Conservation (phyloP, 345 rosid genomes). For the Moricandia moricandioides region DNA sequence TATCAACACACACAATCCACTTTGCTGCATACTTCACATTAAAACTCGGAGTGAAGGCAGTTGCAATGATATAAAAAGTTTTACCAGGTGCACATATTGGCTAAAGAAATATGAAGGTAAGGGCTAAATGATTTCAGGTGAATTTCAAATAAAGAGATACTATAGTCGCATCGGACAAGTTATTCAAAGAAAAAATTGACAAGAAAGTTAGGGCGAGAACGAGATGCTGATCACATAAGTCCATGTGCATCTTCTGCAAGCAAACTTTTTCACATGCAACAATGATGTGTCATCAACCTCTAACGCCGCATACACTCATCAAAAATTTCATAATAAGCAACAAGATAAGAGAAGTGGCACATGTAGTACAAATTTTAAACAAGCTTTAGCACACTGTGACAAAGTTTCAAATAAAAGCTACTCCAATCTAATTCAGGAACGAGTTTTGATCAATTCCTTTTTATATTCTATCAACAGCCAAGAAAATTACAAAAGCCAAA, state of each 20-base stretch:
- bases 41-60: conserved; percentile 12
- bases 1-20: background rate
- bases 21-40: too few species aligned
- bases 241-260: background rate
- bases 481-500: background rate
- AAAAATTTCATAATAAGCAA: too few species aligned
- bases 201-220: background rate
- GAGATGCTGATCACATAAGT: background rate
- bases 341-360: background rate
- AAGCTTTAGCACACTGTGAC: conserved; percentile 13
- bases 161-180: too few species aligned
- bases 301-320: too few species aligned
- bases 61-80: background rate
- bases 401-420: background rate
- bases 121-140: too few species aligned
- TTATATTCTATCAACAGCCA: background rate
- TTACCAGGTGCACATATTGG: background rate
- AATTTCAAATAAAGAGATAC: too few species aligned
- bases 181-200: conserved; percentile 3
- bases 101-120: background rate
- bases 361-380: conserved; percentile 8
- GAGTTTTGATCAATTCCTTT: background rate
- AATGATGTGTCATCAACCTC: too few species aligned
- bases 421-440: background rate
- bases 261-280: background rate